Percentiles rank a stretch among this genome's conserved stretches.
Evolutionary conservation across 2,329 filamentous ascomycete genomes (phyloP).

Genomic region (Exophiala spinifera): DNA sequence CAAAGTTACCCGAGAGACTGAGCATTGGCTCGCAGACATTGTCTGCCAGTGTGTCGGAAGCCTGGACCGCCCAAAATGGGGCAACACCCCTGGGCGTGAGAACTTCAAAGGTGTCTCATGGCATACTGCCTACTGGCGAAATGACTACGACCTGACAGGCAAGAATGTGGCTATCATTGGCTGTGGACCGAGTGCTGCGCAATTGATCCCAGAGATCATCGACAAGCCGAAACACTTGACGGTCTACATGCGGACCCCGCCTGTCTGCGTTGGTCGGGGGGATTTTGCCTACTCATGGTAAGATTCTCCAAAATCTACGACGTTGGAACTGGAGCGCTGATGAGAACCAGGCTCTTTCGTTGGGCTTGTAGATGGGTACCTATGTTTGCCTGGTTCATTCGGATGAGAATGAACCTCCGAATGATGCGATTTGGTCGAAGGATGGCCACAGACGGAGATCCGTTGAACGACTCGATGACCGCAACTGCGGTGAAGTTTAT

Average conservation of each 20-base stretch:
- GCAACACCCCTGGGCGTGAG: conserved; percentile 12
- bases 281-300: conserved; percentile 11
- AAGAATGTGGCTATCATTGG: conserved; percentile 13
- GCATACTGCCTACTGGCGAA: conserved; percentile 12
- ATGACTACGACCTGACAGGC: conserved; percentile 3
- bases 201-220: conserved; percentile 17
- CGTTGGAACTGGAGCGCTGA: too few species aligned
- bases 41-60: conserved; percentile 12
- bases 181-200: conserved; percentile 17
- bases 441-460: neutral
- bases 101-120: conserved; percentile 5
- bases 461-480: conserved; percentile 8
- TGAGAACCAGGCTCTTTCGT: neutral
- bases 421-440: conserved; percentile 6
- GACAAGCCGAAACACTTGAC: conserved; percentile 12
- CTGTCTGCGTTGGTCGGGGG: conserved; percentile 1
- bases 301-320: too few species aligned
- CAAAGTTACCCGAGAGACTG: conserved; percentile 6
- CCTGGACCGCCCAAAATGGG: conserved; percentile 13
- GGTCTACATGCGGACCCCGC: conserved; percentile 12
- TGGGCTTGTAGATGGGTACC: conserved; percentile 5
- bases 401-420: conserved; percentile 4
- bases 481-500: conserved; percentile 5
- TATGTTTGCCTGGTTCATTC: conserved; percentile 3
- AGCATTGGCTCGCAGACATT: conserved; percentile 14